These are phyloP conservation scores for Fusarium transvaalense DNA, from an alignment of 2,329 filamentous ascomycete species.

Conservation along the genomic window DNA sequence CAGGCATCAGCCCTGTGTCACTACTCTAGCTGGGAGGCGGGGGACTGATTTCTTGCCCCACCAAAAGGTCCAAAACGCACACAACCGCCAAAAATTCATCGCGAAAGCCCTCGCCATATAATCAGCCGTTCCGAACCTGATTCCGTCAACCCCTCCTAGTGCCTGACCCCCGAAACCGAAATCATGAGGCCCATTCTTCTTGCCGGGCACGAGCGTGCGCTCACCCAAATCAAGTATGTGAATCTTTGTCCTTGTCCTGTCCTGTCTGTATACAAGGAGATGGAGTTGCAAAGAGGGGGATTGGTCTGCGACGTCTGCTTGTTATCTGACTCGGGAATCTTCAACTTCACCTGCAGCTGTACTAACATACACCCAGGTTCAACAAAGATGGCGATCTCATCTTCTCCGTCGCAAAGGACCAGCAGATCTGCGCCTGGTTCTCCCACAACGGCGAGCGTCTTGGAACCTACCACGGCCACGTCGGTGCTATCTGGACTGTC, in stretches of 20 bases:
- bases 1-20: conserved; percentile 34
- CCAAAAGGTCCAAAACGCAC: conserved; percentile 54
- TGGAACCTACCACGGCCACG: conserved; percentile 95
- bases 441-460: conserved; percentile 97
- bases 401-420: conserved; percentile 96
- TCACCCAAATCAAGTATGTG: conserved; percentile 89
- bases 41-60: conserved; percentile 52
- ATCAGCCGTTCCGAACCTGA: conserved; percentile 49
- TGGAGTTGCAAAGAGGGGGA: conserved; percentile 4
- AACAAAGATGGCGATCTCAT: conserved; percentile 96
- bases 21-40: conserved; percentile 32
- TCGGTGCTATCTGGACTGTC: conserved; percentile 98
- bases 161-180: conserved; percentile 47
- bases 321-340: conserved; percentile 3
- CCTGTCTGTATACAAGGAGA: background rate
- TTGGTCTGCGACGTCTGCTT: conserved; percentile 11
- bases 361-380: conserved; percentile 67
- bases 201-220: conserved; percentile 94
- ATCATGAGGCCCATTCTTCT: conserved; percentile 97
- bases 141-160: conserved; percentile 48
- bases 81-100: conserved; percentile 61
- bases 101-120: conserved; percentile 53
- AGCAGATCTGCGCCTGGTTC: conserved; percentile 97
- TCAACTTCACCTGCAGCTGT: conserved; percentile 20
- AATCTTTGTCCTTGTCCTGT: background rate